Percentiles rank a stretch among this genome's conserved stretches.
These are phyloP conservation scores for Euryodendron excelsum DNA, from an alignment of 148 eudicot genomes.

Conservation along the genomic window DNA sequence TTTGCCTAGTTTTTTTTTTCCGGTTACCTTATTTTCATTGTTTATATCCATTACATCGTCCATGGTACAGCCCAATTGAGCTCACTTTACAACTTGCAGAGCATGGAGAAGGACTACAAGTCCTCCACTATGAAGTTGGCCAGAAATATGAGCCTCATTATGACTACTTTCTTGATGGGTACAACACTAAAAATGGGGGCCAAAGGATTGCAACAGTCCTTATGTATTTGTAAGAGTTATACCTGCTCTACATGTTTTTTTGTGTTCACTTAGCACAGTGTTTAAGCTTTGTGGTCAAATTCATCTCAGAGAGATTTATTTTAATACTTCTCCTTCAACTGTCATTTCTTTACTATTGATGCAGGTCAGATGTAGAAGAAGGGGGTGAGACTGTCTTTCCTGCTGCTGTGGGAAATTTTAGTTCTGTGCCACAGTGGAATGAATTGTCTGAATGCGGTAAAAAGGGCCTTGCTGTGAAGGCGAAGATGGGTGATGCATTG, in stretches of 20 bases:
- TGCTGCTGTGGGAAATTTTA: constrained; percentile 55
- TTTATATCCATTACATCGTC: not conserved
- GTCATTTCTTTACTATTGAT: not conserved
- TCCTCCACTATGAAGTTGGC: constrained; percentile 74
- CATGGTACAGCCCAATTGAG: not conserved
- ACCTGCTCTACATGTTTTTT: too few species aligned
- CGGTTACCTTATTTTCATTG: not conserved
- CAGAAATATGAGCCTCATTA: constrained; percentile 77
- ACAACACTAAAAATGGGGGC: constrained; percentile 74
- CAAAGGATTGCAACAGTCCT: constrained; percentile 71
- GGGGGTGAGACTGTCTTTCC: constrained; percentile 34
- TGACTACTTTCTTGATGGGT: constrained; percentile 67
- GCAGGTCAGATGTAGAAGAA: too few species aligned
- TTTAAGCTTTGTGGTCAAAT: not conserved
- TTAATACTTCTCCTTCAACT: not conserved
- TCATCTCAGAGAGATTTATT: not conserved
- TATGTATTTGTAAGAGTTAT: constrained; percentile 62
- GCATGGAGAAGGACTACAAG: constrained; percentile 68
- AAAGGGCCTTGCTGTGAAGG: constrained; percentile 65
- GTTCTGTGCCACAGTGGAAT: constrained; percentile 57
- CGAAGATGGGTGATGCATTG: constrained; percentile 69
- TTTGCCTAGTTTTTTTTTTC: not conserved
- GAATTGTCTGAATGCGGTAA: constrained; percentile 66
- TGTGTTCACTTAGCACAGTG: not conserved
- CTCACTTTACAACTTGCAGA: constrained; percentile 25